Evolutionary conservation across 805 yeast genomes (phyloP), one percentile per base, ranked within the genome.

Genomic region (Barnettozyma vustinii): DNA sequence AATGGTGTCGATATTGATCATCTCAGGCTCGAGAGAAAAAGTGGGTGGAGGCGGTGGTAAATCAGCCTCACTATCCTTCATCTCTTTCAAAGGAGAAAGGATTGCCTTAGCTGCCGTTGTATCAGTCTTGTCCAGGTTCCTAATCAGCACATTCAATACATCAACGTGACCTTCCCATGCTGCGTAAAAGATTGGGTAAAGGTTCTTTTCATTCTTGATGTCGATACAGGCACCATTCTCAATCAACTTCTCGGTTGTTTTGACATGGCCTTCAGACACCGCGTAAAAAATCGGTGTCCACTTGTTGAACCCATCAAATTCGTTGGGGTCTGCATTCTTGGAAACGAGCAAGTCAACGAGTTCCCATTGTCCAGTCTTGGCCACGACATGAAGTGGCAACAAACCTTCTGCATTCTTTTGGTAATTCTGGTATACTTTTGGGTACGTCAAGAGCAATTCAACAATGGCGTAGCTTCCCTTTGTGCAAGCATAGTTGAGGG

Each of bases 241-340:
- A 18, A 94, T 76, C 49, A 94, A 72, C 44, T 80, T 86, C 52
- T 74, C 74, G 0, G 95, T 85, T 3, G 94, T 81, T 40, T 74
- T 68, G 5, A 74, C 75, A 62, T 85, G 88, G 1, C 97, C 97
- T 56, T 87, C 92, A 54, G 81, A 80, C 1, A 91, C 91, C 19
- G 96, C 87, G 64, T 94, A 92, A 59, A 90, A 88, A 2, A 94
- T 75, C 0, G 98, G 96, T 0, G 97, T 83, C 97, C 98, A 94
- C 57, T 84, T 85, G 62, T 91, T 90, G 49, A 89, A 81, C 46
- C 87, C 85, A 66, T 94, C 98, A 9, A 83, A 59, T 51, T 79
- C 82, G 65, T 94, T 87, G 5, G 92, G 80, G 58, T 84, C 80
- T 1, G 87, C 84, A 5, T 91, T 92, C 54, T 84, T 75, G n/a